These are phyloP conservation scores for Talaromyces verruculosus DNA, from an alignment of 2,329 filamentous ascomycete genomes.

Conservation along the genomic window DNA sequence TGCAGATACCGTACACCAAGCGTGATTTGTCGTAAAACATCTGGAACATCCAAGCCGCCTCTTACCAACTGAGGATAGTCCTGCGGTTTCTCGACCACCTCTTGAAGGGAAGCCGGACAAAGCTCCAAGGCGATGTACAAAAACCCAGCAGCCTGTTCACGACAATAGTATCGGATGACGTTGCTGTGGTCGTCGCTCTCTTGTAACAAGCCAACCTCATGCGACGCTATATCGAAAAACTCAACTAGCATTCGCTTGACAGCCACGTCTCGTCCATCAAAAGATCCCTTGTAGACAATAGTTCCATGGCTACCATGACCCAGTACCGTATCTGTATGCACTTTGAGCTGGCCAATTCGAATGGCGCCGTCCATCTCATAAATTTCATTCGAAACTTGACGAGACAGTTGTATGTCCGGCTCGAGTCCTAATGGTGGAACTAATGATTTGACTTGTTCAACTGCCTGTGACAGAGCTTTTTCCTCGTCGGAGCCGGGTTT, in stretches of 20 bases:
- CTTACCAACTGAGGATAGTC: constrained; percentile 66
- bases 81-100: constrained; percentile 77
- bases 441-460: constrained; percentile 54
- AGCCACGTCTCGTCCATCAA: constrained; percentile 87
- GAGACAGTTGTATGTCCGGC: constrained; percentile 60
- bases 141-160: constrained; percentile 84
- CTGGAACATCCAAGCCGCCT: constrained; percentile 68
- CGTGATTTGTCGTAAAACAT: constrained; percentile 83
- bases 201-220: constrained; percentile 84
- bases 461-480: constrained; percentile 56
- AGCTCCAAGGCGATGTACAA: constrained; percentile 94
- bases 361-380: constrained; percentile 61
- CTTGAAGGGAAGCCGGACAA: constrained; percentile 88
- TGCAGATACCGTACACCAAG: constrained; percentile 87
- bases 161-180: constrained; percentile 93
- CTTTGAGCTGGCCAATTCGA: constrained; percentile 61
- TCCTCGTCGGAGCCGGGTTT: constrained; percentile 55
- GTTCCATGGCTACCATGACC: constrained; percentile 93
- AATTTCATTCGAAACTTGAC: constrained; percentile 55
- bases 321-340: constrained; percentile 60
- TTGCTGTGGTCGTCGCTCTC: constrained; percentile 96
- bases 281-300: constrained; percentile 89
- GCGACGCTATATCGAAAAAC: constrained; percentile 91
- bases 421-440: constrained; percentile 53
- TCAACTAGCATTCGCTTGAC: constrained; percentile 96